A percentile compares a stretch with the other conserved stretches of the same genome.
Evolutionary conservation across 202 grass and related monocot genomes (phyloP).

Genomic region (Schoenoplectus tabernaemontani): DNA sequence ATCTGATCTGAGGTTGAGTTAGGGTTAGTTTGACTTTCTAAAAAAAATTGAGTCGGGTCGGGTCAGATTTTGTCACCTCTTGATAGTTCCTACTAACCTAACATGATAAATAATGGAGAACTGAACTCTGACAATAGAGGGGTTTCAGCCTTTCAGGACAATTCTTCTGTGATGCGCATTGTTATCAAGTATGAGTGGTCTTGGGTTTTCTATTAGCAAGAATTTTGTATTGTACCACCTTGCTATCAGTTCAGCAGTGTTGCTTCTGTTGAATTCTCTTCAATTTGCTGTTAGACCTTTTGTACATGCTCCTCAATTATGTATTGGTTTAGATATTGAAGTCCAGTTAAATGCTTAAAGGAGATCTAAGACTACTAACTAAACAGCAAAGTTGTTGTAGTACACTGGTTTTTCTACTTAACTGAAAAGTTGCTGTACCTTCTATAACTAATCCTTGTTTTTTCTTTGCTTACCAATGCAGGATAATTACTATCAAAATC

Average conservation of each 20-base stretch:
- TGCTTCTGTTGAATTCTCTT: neutral
- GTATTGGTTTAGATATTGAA: neutral
- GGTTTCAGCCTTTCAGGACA: neutral
- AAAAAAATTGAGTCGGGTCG: too few species aligned
- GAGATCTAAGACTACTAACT: neutral
- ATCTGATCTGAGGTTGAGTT: too few species aligned
- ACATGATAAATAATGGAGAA: neutral
- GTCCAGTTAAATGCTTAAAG: neutral
- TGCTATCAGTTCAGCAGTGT: neutral
- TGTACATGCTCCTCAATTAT: neutral
- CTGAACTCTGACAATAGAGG: neutral
- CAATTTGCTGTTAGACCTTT: constrained; percentile 1
- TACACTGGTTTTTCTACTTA: neutral
- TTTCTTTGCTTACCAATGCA: constrained; percentile 15
- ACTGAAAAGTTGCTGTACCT: neutral
- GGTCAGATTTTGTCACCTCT: too few species aligned
- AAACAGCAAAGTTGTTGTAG: too few species aligned
- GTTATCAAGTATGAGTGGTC: neutral
- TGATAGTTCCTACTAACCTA: neutral
- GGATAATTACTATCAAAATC: constrained; percentile 27
- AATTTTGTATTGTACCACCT: neutral
- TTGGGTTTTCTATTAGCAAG: neutral
- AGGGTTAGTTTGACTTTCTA: too few species aligned
- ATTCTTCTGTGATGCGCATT: neutral
- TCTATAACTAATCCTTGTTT: neutral